These are phyloP conservation scores for Ustilago shanxiensis DNA, from an alignment of 1,284 basidiomycete species.

Conservation along the genomic window DNA sequence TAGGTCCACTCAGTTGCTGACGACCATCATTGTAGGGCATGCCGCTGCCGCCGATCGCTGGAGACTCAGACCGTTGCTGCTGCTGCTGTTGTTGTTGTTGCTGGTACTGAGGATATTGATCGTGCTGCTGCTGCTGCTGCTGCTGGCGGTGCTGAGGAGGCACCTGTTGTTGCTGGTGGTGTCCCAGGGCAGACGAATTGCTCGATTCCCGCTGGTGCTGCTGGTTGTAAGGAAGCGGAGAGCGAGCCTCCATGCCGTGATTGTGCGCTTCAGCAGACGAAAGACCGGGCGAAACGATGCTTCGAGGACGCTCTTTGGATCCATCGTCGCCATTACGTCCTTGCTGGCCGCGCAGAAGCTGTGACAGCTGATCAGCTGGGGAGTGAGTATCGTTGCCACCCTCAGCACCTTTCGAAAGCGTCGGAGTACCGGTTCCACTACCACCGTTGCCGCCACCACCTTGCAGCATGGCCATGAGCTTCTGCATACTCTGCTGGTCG, in stretches of 20 bases:
- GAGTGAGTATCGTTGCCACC: not conserved
- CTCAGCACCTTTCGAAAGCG: slow-evolving; percentile 17
- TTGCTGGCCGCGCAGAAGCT: slow-evolving; percentile 34
- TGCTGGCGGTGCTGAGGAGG: slow-evolving; percentile 20
- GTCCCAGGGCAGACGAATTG: slow-evolving; percentile 15
- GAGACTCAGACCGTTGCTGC: slow-evolving; percentile 43
- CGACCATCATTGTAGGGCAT: slow-evolving; percentile 33
- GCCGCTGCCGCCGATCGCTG: slow-evolving; percentile 20
- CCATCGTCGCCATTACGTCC: slow-evolving; percentile 28
- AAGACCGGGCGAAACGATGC: slow-evolving; percentile 34
- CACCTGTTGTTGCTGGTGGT: slow-evolving; percentile 27
- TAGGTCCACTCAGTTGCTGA: slow-evolving; percentile 31
- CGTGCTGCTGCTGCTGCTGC: slow-evolving; percentile 29
- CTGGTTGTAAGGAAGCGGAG: slow-evolving; percentile 39
- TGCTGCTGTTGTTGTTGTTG: slow-evolving; percentile 37
- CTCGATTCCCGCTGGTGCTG: slow-evolving; percentile 51
- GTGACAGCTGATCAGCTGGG: slow-evolving; percentile 31
- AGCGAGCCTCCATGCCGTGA: slow-evolving; percentile 34
- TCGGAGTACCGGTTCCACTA: slow-evolving; percentile 29
- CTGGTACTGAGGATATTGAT: slow-evolving; percentile 15
- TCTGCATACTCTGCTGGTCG: slow-evolving; percentile 68
- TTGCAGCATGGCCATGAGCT: slow-evolving; percentile 68
- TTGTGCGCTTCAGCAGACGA: slow-evolving; percentile 25
- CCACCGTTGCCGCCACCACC: slow-evolving; percentile 39
- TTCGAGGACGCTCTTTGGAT: slow-evolving; percentile 22